phyloP scores from a whole-genome alignment of 2,329 filamentous ascomycete species.

The Reticulascus tulasneorum region DNA sequence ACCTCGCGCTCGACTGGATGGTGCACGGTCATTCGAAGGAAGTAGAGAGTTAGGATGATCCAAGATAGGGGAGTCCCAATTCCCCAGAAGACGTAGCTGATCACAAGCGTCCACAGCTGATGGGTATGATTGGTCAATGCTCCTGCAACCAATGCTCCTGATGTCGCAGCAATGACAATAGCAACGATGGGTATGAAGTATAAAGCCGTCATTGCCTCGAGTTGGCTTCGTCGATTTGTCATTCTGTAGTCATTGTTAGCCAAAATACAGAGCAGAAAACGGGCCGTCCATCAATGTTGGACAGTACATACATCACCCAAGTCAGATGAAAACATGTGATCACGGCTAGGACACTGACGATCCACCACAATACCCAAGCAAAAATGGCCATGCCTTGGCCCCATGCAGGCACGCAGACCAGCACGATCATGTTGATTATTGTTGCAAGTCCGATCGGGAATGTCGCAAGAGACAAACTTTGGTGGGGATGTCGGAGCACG shows the following conservation, averaged over 20 bases:
- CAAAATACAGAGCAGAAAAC: too few relatives aligned
- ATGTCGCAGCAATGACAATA: conserved; percentile 60
- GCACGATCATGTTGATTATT: conserved; percentile 61
- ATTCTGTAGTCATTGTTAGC: not conserved
- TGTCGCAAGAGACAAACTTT: conserved; percentile 65
- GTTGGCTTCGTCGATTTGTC: conserved; percentile 42
- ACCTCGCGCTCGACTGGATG: conserved; percentile 62
- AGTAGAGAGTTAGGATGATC: conserved; percentile 63
- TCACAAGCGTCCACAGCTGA: conserved; percentile 52
- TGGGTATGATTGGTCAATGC: conserved; percentile 6
- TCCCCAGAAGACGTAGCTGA: conserved; percentile 66
- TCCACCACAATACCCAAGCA: conserved; percentile 56
- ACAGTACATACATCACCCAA: conserved; percentile 51
- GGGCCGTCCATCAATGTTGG: too few relatives aligned
- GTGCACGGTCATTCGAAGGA: conserved; percentile 63
- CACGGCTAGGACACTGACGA: conserved; percentile 50
- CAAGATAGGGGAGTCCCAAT: conserved; percentile 56
- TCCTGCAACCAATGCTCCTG: conserved; percentile 42
- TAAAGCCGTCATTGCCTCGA: conserved; percentile 60
- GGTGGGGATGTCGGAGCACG: conserved; percentile 63
- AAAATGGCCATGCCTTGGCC: conserved; percentile 51
- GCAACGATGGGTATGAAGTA: conserved; percentile 65
- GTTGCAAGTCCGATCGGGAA: conserved; percentile 68
- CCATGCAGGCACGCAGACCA: conserved; percentile 56
- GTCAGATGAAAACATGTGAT: conserved; percentile 51